Evolutionary conservation across 805 yeast species (phyloP), one percentile per base, ranked within the genome.

Genomic region (Suhomyces sp.): DNA sequence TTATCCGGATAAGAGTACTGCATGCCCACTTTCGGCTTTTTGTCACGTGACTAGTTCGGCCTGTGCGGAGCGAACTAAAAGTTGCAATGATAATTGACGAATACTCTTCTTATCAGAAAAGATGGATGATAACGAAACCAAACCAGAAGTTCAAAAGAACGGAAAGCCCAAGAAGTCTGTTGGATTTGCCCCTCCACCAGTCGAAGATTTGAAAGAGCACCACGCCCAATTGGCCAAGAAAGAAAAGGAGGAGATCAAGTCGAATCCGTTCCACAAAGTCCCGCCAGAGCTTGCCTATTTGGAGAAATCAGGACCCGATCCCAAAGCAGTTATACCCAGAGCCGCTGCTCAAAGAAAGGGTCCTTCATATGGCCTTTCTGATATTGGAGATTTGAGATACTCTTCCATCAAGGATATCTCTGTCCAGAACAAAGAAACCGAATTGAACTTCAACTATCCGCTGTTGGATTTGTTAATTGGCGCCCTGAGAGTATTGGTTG

Each of bases 361-460:
- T 5, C 46, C 50, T 5, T 27, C 46, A 6, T 49, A 48, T 17
- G 24, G 26, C 3, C 47, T 41, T 6, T 44, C 50, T 2, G 65
- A 56, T 15, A 57, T 74, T 24, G 81, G 85, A 51, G 83, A 81
- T 56, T 77, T 83, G 45, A 75, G 74, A 53, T 68, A 73, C 57
- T 69, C 81, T 31, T 83, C 86, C 12, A 75, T 82, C 5, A 77
- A 77, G 57, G 79, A 84, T 68, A 60, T 78, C 67, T 61, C 76
- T 55, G 61, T 77, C 60, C 58, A 80, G 50, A 74, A 76, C 56
- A 73, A 72, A 56, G 67, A 70, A 47, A 73, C 77, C 0, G 74
- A 69, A 47, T 74, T 85, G 60, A 81, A 82, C 35, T 84, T 84
- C 63, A 80, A 81, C 57, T 78, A 80, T 57, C 75, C 73, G 22